Evolutionary conservation across 345 rosid species (phyloP).

Genomic region (Moricandia arvensis): DNA sequence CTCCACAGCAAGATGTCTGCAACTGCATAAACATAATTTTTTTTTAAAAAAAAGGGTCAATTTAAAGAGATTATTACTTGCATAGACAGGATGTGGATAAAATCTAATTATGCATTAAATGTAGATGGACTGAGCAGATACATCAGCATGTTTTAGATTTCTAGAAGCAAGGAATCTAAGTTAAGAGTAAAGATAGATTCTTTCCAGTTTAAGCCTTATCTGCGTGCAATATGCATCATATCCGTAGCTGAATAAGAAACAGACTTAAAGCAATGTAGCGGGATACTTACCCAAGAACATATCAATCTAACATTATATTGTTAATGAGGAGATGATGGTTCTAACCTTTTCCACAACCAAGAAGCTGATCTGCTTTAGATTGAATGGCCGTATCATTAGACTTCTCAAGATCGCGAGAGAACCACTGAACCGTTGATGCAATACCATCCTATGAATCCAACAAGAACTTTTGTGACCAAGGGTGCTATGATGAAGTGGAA

Average conservation of each 20-base stretch:
- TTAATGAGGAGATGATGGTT: constrained; percentile 11
- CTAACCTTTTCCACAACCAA: constrained; percentile 87
- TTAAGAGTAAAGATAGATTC: neutral
- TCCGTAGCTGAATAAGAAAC: constrained; percentile 11
- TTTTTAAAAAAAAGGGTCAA: neutral
- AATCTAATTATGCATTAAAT: neutral
- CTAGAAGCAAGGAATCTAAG: constrained; percentile 9
- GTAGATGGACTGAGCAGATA: neutral
- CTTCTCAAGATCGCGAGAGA: constrained; percentile 54
- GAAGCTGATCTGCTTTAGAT: constrained; percentile 74
- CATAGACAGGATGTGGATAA: neutral
- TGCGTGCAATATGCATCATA: neutral
- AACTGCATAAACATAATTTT: constrained; percentile 59
- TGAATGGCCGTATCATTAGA: constrained; percentile 36
- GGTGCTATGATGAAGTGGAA: neutral
- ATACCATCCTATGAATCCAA: constrained; percentile 67
- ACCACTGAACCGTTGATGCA: constrained; percentile 59
- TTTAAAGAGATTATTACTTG: too few species aligned
- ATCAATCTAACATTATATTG: neutral
- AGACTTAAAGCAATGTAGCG: neutral
- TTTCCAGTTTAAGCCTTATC: neutral
- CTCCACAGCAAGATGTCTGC: constrained; percentile 90
- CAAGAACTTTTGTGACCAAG: neutral
- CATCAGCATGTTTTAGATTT: constrained; percentile 16
- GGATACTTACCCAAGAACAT: neutral